These are phyloP conservation scores for Vaccinium vitisidaea DNA, from an alignment of 148 eudicot species.

Conservation along the genomic window DNA sequence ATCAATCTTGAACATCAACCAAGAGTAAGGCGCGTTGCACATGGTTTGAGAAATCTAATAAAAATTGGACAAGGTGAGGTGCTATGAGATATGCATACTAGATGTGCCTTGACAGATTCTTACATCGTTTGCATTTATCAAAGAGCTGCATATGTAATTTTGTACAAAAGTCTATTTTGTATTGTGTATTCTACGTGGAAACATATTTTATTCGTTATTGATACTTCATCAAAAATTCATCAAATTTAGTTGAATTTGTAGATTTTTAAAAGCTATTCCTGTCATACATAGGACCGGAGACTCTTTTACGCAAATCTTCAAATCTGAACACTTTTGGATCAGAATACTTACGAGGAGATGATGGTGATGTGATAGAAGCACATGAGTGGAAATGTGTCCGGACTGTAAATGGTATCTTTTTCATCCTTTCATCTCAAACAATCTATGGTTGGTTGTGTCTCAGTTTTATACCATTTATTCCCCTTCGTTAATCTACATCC, in stretches of 20 bases:
- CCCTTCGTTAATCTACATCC: constrained; percentile 5
- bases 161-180: background rate
- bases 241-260: background rate
- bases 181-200: background rate
- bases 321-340: constrained; percentile 40
- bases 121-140: background rate
- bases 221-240: background rate
- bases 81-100: background rate
- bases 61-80: constrained; percentile 80
- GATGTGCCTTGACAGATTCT: background rate
- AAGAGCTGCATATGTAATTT: background rate
- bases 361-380: constrained; percentile 72
- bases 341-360: constrained; percentile 55
- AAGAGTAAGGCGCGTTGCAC: constrained; percentile 83
- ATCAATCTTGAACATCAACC: constrained; percentile 89
- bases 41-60: constrained; percentile 76
- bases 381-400: constrained; percentile 92
- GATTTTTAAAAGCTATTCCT: background rate
- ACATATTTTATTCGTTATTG: background rate
- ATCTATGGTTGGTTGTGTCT: background rate
- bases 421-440: background rate
- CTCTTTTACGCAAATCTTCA: constrained; percentile 68
- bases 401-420: constrained; percentile 59
- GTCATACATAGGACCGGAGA: constrained; percentile 57
- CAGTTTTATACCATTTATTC: background rate